Evolutionary conservation across 2,329 filamentous ascomycete species (phyloP), one percentile per base, ranked within the genome.

Genomic region (Chaetomiaceae sp.): DNA sequence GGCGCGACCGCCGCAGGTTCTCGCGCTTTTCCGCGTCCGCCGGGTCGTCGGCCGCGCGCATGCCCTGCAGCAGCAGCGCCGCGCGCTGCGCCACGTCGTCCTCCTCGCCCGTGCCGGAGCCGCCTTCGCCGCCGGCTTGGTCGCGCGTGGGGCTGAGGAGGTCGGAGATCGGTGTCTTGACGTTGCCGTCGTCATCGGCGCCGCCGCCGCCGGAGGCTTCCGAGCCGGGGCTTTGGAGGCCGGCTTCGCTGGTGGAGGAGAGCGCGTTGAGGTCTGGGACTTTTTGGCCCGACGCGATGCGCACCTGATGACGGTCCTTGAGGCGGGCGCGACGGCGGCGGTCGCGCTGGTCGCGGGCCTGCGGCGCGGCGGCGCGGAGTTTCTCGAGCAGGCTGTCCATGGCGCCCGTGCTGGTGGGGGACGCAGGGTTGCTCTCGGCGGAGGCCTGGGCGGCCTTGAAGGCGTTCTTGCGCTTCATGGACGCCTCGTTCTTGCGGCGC

Each of bases 371-470:
- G 46, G 89, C 90, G 48, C 93, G 85, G 46, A 98, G 73, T 68
- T 97, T 97, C 78, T 96, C 88, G 39, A 98, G 79, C 19, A 98
- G 72, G 33, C 86, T 88, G 68, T 98, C 93, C 90, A 98, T 97
- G 42, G 90, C 93, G 44, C 91, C 93, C 6, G 88, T 88, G 46
- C 80, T 84, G 26, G 78, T 76, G 19, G 88, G 85, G 3, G 83
- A 84, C 24, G 76, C 72, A 6, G 81, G 81, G 15, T 68, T 67
- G 15, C 60, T 66, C 12, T 67, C 69, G 30, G 64, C 65, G n/a
- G 71, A 64, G n/a, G 71, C 64, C 11, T 68, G 60, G 14, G 69
- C 63, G 7, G 76, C 67, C 60, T 85, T 84, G 54, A 83, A 71
- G 56, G 84, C 77, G 54, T 86, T 79, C 70, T 95, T 96, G 59